Percentiles rank a stretch among this genome's conserved stretches.
phyloP scores from a whole-genome alignment of 495 filamentous ascomycete species.

The Astrothelium subdiscretum region DNA sequence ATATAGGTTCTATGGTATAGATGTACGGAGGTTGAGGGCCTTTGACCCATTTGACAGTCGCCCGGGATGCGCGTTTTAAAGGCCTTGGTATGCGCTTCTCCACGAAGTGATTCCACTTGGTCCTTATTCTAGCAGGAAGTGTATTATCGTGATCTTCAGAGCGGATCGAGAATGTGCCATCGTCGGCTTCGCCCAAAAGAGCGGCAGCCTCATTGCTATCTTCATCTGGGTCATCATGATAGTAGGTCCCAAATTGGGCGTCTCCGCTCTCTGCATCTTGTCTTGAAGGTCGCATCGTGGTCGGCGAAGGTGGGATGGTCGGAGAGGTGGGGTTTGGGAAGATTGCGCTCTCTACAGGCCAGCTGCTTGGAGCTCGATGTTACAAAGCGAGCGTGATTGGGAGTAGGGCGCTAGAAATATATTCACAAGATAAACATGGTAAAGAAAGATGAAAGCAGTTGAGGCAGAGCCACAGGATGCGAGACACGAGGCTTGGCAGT shows the following conservation, averaged over 20 bases:
- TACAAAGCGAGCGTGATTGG: background rate
- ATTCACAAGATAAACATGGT: background rate
- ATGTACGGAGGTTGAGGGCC: conserved; percentile 30
- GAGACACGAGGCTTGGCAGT: background rate
- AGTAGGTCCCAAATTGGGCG: background rate
- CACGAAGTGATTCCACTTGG: background rate
- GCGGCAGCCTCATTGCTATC: conserved; percentile 5
- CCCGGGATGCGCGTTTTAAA: conserved; percentile 17
- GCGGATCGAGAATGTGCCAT: conserved; percentile 1
- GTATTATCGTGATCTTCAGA: background rate
- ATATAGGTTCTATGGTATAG: conserved; percentile 29
- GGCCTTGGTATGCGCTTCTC: conserved; percentile 15
- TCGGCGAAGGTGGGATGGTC: background rate
- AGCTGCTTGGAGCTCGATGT: background rate
- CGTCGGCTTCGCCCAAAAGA: background rate
- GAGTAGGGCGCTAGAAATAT: no score
- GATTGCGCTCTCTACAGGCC: background rate
- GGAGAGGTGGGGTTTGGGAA: background rate
- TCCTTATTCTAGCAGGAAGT: background rate
- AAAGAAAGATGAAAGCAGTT: background rate
- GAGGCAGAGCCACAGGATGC: background rate
- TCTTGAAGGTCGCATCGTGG: background rate
- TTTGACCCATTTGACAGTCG: conserved; percentile 26
- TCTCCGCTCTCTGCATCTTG: background rate
- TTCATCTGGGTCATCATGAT: conserved; percentile 13